Evolutionary conservation across 1,139 yeast genomes (phyloP).

Genomic region (Pichia kudriavzevii): DNA sequence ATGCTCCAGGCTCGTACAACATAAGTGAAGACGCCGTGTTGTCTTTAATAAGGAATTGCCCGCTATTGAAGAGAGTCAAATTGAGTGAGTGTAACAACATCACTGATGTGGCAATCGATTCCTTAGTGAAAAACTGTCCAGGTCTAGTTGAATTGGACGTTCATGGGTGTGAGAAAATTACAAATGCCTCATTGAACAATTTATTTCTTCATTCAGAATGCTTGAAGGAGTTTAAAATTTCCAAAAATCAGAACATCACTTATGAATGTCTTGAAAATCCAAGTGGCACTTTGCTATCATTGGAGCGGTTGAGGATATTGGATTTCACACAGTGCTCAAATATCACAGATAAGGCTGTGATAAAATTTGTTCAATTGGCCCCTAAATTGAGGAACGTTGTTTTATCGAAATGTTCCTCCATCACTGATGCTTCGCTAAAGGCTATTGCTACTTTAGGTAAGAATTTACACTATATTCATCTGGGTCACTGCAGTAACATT

Average conservation of each 20-base stretch:
- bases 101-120: constrained; percentile 58
- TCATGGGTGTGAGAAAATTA: constrained; percentile 70
- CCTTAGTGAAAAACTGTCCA: constrained; percentile 63
- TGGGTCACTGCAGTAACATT: constrained; percentile 88
- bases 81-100: constrained; percentile 65
- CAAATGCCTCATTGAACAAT: constrained; percentile 53
- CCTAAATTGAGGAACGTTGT: constrained; percentile 85
- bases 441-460: constrained; percentile 71
- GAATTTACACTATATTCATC: constrained; percentile 79
- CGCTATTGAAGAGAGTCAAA: constrained; percentile 74
- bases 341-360: constrained; percentile 74
- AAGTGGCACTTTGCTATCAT: constrained; percentile 31
- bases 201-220: constrained; percentile 61
- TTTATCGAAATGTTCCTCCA: constrained; percentile 79
- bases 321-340: constrained; percentile 83
- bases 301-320: constrained; percentile 61
- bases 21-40: constrained; percentile 64
- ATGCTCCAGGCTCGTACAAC: constrained; percentile 75
- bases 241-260: constrained; percentile 63
- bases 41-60: constrained; percentile 54
- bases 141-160: constrained; percentile 84
- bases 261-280: constrained; percentile 51
- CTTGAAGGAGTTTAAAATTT: constrained; percentile 75
- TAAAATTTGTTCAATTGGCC: constrained; percentile 63
- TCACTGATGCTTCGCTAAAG: constrained; percentile 75